Evolutionary conservation across 768 basidiomycete species (phyloP).

Genomic region (Pulveroboletus frians): DNA sequence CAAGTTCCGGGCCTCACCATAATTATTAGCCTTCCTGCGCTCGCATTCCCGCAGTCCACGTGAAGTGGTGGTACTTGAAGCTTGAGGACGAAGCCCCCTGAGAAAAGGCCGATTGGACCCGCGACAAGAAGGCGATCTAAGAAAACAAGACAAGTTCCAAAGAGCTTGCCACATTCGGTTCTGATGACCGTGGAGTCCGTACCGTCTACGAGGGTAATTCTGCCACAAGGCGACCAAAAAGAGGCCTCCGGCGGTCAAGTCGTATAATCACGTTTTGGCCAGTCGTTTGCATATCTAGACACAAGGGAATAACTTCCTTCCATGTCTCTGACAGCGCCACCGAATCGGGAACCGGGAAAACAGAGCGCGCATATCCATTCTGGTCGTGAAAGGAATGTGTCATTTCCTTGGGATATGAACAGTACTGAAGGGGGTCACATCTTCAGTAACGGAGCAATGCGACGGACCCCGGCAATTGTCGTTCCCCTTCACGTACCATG

Average conservation of each 20-base stretch:
- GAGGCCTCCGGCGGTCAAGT: no score
- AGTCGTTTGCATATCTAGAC: background rate
- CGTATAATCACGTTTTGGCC: no score
- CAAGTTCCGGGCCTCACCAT: background rate
- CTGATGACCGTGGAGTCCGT: no score
- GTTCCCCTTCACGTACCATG: background rate
- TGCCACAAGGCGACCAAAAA: no score
- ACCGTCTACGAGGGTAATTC: no score
- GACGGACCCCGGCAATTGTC: background rate
- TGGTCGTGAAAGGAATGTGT: background rate
- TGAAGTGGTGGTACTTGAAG: background rate
- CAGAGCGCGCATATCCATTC: background rate
- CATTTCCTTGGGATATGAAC: background rate
- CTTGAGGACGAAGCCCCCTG: constrained; percentile 56
- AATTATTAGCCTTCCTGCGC: background rate
- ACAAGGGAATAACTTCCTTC: background rate
- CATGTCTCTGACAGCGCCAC: no score
- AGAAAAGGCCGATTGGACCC: constrained; percentile 43
- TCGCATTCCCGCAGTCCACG: no score
- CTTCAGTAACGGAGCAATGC: background rate
- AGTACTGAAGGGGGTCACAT: background rate
- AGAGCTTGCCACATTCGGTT: no score
- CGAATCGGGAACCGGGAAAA: background rate
- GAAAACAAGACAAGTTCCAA: no score
- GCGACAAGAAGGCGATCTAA: no score